Evolutionary conservation across 2,329 filamentous ascomycete genomes (phyloP).

Genomic region (Ophiocordyceps sinensis): DNA sequence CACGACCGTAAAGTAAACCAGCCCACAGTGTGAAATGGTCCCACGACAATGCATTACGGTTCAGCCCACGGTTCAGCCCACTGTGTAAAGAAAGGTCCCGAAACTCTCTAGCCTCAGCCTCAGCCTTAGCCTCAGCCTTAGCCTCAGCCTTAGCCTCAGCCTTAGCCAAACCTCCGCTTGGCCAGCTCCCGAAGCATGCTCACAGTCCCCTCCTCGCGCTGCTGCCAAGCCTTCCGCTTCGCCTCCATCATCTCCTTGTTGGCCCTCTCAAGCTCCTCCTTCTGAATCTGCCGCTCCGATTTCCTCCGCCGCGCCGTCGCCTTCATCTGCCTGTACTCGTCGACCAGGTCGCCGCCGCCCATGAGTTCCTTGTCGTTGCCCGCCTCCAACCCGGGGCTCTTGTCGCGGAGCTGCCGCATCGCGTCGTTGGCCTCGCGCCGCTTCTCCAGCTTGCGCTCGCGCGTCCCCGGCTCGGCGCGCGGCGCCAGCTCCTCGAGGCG

Average conservation of each 20-base stretch:
- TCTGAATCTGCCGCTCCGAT: conserved; percentile 67
- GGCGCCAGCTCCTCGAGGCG: conserved; percentile 69
- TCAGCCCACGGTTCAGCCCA: too few species aligned
- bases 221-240: conserved; percentile 50
- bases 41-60: too few species aligned
- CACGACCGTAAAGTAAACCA: too few species aligned
- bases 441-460: conserved; percentile 80
- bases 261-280: conserved; percentile 68
- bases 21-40: too few species aligned
- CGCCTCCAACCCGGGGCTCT: conserved; percentile 42
- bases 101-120: not conserved
- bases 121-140: too few species aligned
- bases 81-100: too few species aligned
- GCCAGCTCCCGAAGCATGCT: conserved; percentile 67
- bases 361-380: conserved; percentile 61
- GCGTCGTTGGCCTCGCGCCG: conserved; percentile 56
- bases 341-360: conserved; percentile 51
- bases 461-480: conserved; percentile 67
- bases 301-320: conserved; percentile 56
- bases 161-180: conserved; percentile 58
- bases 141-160: too few species aligned
- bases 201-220: conserved; percentile 75
- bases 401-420: conserved; percentile 59
- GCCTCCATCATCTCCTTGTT: conserved; percentile 69
- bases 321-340: conserved; percentile 54